These are phyloP conservation scores for Dictyostelium brefeldianum DNA, from an alignment of 78 protist genomes.

Conservation along the genomic window DNA sequence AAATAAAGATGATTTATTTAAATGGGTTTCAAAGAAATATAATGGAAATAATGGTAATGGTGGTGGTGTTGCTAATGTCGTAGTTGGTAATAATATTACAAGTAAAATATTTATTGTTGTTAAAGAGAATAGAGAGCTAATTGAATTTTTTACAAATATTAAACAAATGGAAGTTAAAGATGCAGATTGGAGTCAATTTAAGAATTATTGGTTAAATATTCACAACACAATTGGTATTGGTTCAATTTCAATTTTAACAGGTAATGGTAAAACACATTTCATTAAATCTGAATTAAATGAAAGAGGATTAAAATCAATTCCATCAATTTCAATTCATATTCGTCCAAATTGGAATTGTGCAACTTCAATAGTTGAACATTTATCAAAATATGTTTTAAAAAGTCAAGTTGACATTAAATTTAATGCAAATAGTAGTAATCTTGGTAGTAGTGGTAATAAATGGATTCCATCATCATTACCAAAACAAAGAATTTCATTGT, in stretches of 20 bases:
- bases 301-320: neutral
- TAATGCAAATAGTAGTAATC: no score
- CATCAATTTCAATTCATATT: constrained; percentile 3
- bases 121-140: constrained; percentile 11
- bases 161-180: constrained; percentile 20
- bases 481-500: constrained; percentile 3
- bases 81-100: neutral
- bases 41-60: neutral
- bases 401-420: neutral
- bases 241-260: constrained; percentile 20
- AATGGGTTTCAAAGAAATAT: constrained; percentile 50
- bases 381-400: neutral
- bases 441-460: no score
- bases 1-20: constrained; percentile 29
- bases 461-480: neutral
- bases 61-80: neutral
- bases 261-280: constrained; percentile 24
- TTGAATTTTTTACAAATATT: constrained; percentile 16
- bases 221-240: constrained; percentile 1
- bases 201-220: neutral
- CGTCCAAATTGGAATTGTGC: constrained; percentile 16
- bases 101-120: constrained; percentile 6
- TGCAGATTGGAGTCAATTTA: constrained; percentile 24
- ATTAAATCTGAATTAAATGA: constrained; percentile 13
- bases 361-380: neutral